Evolutionary conservation across 2,329 filamentous ascomycete genomes (phyloP).

Genomic region (Xylaria sp.): DNA sequence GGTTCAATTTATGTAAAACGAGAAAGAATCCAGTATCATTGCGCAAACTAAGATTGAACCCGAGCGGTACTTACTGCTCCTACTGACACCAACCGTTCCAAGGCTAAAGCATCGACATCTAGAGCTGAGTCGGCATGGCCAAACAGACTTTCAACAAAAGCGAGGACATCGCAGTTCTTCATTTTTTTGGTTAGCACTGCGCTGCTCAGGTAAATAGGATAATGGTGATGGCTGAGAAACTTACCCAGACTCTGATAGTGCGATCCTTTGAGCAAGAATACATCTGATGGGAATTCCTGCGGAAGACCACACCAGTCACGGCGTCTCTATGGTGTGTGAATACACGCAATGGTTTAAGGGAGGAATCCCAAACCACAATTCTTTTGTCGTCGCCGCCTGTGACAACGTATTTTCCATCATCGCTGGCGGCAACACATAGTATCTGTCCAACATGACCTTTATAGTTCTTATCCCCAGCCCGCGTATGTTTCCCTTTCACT

Average conservation of each 20-base stretch:
- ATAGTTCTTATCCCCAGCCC: conserved; percentile 67
- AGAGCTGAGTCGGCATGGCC: conserved; percentile 93
- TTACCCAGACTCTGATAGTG: conserved; percentile 86
- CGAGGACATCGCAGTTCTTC: conserved; percentile 79
- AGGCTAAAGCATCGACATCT: conserved; percentile 79
- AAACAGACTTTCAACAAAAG: conserved; percentile 89
- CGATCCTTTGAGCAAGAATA: conserved; percentile 91
- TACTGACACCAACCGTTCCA: conserved; percentile 89
- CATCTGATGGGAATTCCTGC: conserved; percentile 85
- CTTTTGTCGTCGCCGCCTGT: conserved; percentile 87
- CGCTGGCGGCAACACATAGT: conserved; percentile 81
- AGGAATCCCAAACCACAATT: conserved; percentile 82
- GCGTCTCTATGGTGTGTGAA: conserved; percentile 93
- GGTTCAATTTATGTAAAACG: neutral
- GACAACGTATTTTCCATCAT: conserved; percentile 87
- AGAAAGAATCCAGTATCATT: neutral
- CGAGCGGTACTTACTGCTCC: conserved; percentile 59
- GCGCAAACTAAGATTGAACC: neutral
- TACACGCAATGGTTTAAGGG: conserved; percentile 78
- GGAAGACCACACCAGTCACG: conserved; percentile 81
- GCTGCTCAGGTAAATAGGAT: neutral
- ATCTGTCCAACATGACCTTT: conserved; percentile 83
- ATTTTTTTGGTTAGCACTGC: conserved; percentile 5
- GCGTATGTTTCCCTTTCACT: conserved; percentile 66
- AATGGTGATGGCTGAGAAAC: neutral